These are phyloP conservation scores for Lentinula boryana DNA, from an alignment of 768 basidiomycete genomes.

Conservation along the genomic window DNA sequence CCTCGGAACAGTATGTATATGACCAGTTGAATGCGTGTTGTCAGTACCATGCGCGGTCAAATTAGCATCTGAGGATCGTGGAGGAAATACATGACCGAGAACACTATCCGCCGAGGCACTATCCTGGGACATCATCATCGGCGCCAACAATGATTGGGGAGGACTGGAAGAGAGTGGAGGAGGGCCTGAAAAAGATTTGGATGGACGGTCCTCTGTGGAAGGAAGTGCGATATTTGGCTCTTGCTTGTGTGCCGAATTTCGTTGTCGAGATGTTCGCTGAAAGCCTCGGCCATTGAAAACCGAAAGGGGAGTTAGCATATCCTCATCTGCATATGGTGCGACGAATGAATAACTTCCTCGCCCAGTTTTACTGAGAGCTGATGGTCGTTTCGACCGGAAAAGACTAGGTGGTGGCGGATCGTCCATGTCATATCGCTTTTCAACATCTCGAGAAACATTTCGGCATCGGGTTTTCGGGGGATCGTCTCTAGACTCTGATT, in stretches of 20 bases:
- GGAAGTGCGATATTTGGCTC: neutral
- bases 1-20: neutral
- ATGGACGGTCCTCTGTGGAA: constrained; percentile 1
- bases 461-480: constrained; percentile 12
- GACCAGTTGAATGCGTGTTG: constrained; percentile 10
- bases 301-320: constrained; percentile 14
- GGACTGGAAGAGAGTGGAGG: constrained; percentile 11
- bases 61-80: constrained; percentile 14
- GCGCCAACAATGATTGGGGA: constrained; percentile 5
- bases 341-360: neutral
- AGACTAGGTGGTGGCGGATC: constrained; percentile 34
- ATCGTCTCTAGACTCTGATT: constrained; percentile 7
- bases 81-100: constrained; percentile 20
- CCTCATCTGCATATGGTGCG: constrained; percentile 4
- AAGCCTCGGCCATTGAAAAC: constrained; percentile 11
- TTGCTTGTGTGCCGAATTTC: neutral
- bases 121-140: constrained; percentile 5
- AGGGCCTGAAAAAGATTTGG: constrained; percentile 8
- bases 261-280: constrained; percentile 1
- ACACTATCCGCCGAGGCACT: constrained; percentile 16
- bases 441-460: constrained; percentile 11
- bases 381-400: constrained; percentile 6
- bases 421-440: constrained; percentile 23
- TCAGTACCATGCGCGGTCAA: constrained; percentile 13
- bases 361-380: neutral